phyloP scores from a whole-genome alignment of 331 rosid genomes.

The Dryas integrifolia region DNA sequence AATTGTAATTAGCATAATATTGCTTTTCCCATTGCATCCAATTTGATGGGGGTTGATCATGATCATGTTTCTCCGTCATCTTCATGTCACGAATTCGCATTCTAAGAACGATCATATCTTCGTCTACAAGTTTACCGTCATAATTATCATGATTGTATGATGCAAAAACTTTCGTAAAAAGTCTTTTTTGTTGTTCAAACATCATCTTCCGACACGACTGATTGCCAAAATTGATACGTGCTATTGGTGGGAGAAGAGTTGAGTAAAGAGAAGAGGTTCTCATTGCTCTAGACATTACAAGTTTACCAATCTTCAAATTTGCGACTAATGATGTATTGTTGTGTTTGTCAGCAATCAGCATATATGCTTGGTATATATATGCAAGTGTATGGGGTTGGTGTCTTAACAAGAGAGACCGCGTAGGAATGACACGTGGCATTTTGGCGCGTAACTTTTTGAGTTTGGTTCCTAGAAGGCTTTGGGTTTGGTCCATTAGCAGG shows the following conservation, averaged over 20 bases:
- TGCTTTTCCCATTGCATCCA: constrained; percentile 62
- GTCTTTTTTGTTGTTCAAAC: no score
- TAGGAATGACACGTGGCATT: constrained; percentile 17
- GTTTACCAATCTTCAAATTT: not conserved
- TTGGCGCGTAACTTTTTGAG: not conserved
- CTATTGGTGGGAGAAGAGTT: not conserved
- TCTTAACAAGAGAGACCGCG: not conserved
- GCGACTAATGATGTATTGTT: not conserved
- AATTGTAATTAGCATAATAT: constrained; percentile 31
- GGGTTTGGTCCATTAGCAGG: not conserved
- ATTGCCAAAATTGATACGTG: not conserved
- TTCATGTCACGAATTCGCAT: constrained; percentile 46
- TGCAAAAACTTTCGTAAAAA: constrained; percentile 15
- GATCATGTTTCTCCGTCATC: constrained; percentile 21
- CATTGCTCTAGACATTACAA: constrained; percentile 18
- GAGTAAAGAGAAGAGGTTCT: constrained; percentile 28
- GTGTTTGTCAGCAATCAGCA: not conserved
- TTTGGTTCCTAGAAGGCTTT: constrained; percentile 2
- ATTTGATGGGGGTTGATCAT: constrained; percentile 16
- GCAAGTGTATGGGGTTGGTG: not conserved
- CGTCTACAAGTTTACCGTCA: constrained; percentile 52
- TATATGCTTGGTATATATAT: not conserved
- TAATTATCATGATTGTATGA: constrained; percentile 32
- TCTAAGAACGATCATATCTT: constrained; percentile 55
- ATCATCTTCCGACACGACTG: not conserved